Base-by-base conservation (phyloP, 2,329 filamentous ascomycete species). In the Penicillium polonicum region DNA sequence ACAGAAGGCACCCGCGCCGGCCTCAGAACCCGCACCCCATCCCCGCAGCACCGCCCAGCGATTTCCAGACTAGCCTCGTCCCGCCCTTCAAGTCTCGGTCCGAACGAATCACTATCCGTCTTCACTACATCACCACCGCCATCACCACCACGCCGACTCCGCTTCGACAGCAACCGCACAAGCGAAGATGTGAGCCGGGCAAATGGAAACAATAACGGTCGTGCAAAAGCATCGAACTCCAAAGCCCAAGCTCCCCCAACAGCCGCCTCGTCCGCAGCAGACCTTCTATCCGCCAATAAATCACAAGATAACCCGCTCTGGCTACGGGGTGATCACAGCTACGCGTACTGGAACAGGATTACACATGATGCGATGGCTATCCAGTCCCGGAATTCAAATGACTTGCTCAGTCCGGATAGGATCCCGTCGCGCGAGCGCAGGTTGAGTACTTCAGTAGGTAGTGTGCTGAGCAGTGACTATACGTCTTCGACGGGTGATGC, bases 381-480 rank as follows among this genome's bases (percentile, higher is more conserved):
- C 21, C 67, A 64, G 15, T 63, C 65, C 3, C 66, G 68, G 6
- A 59, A 69, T 9, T 59, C 53, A 2, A 60, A 64, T 13, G 59
- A 63, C 17, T 44, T 67, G 2, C 55, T 65, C 10, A 65, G 58
- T 19, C 67, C 67, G 1, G 63, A 68, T 35, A 63, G 58, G 2
- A 56, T 65, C 10, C 55, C 60, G 13, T 55, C 62, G 2, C 57
- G 68, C 3, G 68, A 70, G 21, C 74, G 74, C 41, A 74, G 74
- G 29, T 64, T 71, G 6, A 86, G 81, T 17, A 70, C 75, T 13
- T 43, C 61, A 9, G 76, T 9, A 9, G 29, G 79, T 2, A 88
- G 85, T 65, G 77, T 76, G 43, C 70, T 88, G 44, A 89, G 83
- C 68, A 86, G 82, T 60, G 83, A 85, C 63, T 77, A 79, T 57